Percentiles rank a stretch among this genome's conserved stretches.
These are phyloP conservation scores for Apiospora saccharicola DNA, from an alignment of 2,329 filamentous ascomycete genomes.

Conservation along the genomic window DNA sequence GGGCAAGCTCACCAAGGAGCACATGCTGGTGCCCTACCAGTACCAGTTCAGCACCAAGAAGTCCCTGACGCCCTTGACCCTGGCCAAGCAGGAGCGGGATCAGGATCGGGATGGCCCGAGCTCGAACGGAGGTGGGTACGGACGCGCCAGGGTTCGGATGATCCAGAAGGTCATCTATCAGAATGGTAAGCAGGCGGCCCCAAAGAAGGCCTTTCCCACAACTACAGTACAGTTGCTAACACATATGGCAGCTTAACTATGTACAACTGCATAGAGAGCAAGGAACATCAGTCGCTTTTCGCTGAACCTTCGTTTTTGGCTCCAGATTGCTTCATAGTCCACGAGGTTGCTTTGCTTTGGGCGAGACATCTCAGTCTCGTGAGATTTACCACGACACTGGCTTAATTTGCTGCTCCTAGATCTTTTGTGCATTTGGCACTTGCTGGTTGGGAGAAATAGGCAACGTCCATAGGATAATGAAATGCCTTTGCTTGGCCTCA, in stretches of 20 bases:
- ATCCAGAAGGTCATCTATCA: background rate
- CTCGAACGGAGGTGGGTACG: background rate
- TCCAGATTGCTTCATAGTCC: no score
- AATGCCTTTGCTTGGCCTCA: no score
- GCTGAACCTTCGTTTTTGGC: no score
- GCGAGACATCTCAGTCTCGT: no score
- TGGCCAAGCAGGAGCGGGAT: background rate
- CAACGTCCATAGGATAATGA: no score
- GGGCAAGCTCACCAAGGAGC: background rate
- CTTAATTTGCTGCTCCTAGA: no score
- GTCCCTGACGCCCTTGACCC: background rate
- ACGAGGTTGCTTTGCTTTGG: no score
- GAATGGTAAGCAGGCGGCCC: background rate
- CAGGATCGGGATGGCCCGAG: background rate
- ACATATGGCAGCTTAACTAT: background rate
- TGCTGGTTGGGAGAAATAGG: no score
- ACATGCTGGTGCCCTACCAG: background rate
- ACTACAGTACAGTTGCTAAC: background rate
- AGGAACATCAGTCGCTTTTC: no score
- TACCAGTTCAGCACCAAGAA: background rate
- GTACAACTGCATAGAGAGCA: no score
- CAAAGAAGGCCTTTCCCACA: background rate
- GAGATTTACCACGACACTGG: no score
- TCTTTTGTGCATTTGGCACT: no score
- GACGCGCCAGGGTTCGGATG: background rate